phyloP scores from a whole-genome alignment of 2,329 filamentous ascomycete genomes.

The Penicillium sp. region DNA sequence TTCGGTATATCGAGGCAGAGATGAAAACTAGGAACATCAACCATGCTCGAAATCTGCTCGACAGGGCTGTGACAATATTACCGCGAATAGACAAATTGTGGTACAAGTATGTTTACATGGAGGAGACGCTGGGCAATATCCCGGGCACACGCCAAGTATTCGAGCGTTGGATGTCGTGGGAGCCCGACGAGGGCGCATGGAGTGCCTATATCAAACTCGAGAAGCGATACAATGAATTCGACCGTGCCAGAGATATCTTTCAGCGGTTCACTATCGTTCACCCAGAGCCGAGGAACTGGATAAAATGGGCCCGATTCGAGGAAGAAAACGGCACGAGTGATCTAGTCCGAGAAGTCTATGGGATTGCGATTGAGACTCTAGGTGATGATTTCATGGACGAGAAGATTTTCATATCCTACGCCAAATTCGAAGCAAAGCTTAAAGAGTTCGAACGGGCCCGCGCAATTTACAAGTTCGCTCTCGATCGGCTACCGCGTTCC shows the following conservation, averaged over 20 bases:
- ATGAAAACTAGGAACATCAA: slow-evolving; percentile 96
- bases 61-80: slow-evolving; percentile 87
- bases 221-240: slow-evolving; percentile 89
- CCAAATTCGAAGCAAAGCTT: slow-evolving; percentile 88
- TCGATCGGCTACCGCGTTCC: slow-evolving; percentile 85
- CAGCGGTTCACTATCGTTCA: slow-evolving; percentile 87
- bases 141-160: slow-evolving; percentile 90
- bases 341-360: slow-evolving; percentile 86
- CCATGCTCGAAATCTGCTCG: slow-evolving; percentile 88
- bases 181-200: slow-evolving; percentile 94
- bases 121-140: slow-evolving; percentile 94
- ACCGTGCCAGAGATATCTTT: slow-evolving; percentile 85
- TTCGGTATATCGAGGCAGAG: slow-evolving; percentile 91
- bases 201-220: slow-evolving; percentile 94
- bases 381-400: slow-evolving; percentile 97
- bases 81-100: slow-evolving; percentile 93
- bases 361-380: slow-evolving; percentile 78
- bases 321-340: slow-evolving; percentile 93
- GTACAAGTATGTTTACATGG: slow-evolving; percentile 99
- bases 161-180: slow-evolving; percentile 98
- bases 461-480: slow-evolving; percentile 93
- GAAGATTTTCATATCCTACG: slow-evolving; percentile 90
- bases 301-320: slow-evolving; percentile 97
- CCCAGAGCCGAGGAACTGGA: slow-evolving; percentile 93
- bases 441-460: slow-evolving; percentile 92